Base-by-base conservation (phyloP, 2,329 filamentous ascomycete species). In the Chaetomiaceae sp. region DNA sequence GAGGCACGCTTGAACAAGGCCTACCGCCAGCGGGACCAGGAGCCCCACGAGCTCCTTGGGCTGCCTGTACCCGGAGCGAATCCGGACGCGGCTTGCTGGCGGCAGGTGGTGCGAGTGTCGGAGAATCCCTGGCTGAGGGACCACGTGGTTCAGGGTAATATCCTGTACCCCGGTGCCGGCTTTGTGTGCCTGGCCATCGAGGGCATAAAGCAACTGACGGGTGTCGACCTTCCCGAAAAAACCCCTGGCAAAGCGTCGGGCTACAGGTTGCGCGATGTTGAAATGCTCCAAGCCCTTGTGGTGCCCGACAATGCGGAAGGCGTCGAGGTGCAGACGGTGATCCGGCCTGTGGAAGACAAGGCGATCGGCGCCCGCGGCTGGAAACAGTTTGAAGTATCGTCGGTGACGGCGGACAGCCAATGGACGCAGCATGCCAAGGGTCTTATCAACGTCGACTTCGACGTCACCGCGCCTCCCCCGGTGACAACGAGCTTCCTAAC, bases 41-140 rank as follows among this genome's bases (percentile, higher is more conserved):
- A 61, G 2, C 58, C 58, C 0, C 55, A 62, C 4, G 62, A 67
- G 5, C 64, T 68, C 27, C 61, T 72, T 2, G 67, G 67, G 38
- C 4, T 23, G 6, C 33, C 33, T 2, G 7, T 36, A 5, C 6
- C 7, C 13, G 33, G 33, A 5, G 11, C 7, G 11, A 36, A 36
- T 13, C 7, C 7, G 13, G 7, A 9, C 13, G 11, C 33, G 33
- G 7, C 33, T 6, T 14, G 11, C 2, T 36, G 33, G 33, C 13
- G 16, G 18, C 23, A 14, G 16, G 14, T 38, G 10, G 9, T 38
- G 16, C 36, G 36, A 13, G 13, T 18, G 10, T 18, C 16, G 7
- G 36, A 38, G 18, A 11, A 20, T 5, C 16, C 73, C 0, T 80
- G 77, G 77, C 57, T 78, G 5, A 62, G 63, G 0, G 73, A 79